Evolutionary conservation across 306 rosid species (phyloP).

Genomic region (Cucurbita maxima): DNA sequence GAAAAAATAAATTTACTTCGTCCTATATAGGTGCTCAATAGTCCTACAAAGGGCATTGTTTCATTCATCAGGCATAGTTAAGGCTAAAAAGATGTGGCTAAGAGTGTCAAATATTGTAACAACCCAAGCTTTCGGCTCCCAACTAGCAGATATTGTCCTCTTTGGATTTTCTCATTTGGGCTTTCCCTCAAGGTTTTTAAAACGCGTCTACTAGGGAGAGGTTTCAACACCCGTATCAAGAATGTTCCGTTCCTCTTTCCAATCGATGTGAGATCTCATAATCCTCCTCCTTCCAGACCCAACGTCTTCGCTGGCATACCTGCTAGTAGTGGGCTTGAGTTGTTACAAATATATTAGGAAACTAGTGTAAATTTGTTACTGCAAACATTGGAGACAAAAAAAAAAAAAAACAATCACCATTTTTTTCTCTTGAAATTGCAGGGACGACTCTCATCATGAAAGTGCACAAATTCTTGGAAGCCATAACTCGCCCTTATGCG

Average conservation of each 20-base stretch:
- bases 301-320: too few relatives aligned
- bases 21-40: background rate
- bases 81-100: background rate
- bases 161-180: too few relatives aligned
- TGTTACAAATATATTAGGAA: background rate
- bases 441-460: constrained; percentile 65
- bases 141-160: too few relatives aligned
- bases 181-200: too few relatives aligned
- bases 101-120: background rate
- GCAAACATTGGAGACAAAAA: background rate
- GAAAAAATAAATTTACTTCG: background rate
- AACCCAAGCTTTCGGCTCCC: too few relatives aligned
- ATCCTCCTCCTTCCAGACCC: too few relatives aligned
- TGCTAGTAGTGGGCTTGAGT: too few relatives aligned
- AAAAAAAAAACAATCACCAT: constrained; percentile 8
- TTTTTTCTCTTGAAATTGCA: constrained; percentile 28
- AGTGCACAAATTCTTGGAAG: constrained; percentile 48
- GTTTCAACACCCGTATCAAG: too few relatives aligned
- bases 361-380: background rate
- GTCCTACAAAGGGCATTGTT: background rate
- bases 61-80: background rate
- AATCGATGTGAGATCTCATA: too few relatives aligned
- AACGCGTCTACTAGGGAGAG: too few relatives aligned
- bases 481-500: constrained; percentile 59
- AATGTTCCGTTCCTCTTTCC: too few relatives aligned